Base-by-base conservation (phyloP, 176 grass and related monocot genomes). In the Cenchrus fungigraminus region DNA sequence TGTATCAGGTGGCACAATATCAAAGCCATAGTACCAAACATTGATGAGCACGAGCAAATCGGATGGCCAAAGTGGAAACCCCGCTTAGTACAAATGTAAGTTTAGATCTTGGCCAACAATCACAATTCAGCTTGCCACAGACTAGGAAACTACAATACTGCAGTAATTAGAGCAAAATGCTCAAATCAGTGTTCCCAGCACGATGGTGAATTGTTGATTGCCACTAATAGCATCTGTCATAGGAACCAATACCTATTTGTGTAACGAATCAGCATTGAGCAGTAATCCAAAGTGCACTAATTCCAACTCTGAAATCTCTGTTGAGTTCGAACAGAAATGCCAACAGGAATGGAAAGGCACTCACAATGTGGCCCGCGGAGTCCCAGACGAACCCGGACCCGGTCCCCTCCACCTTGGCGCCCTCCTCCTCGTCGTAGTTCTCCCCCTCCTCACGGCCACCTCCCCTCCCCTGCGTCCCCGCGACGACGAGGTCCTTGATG, bases 361-460 rank as follows among this genome's bases (percentile, higher is more conserved):
- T 91, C 89, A 97, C 91, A 42, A 97, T 97, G 89, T 97, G 91
- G 34, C 94, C 91, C 5, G 78, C 58, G 16, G 88, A 82, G 81
- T 97, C 94, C 94, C 94, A 94, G 12, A 97, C 78, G 79, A 97
- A 94, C 0, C 94, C 94, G 1, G 90, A 97, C 25, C 94, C 92
- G 43, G 92, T 97, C 20, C 92, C 94, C 73, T 90, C 92, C 28
- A 97, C 91, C 79, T 90, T 97, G 20, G 79, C 71, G 28, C 76
- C 86, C 6, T 2, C 67, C 67, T 71, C 71, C 66, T 90, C 83
- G 2, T 88, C 82, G 37, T 40, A 40, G 37, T 40, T 40, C 14
- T 78, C 31, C 25, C 79, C 87, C 2, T 73, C 80, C 6, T 52
- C 46, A 9, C 19, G 12, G 2, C 11, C 11, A 15, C 28, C 76